phyloP scores from a whole-genome alignment of 768 basidiomycete species.

The Rhizopogon vesiculosus region DNA sequence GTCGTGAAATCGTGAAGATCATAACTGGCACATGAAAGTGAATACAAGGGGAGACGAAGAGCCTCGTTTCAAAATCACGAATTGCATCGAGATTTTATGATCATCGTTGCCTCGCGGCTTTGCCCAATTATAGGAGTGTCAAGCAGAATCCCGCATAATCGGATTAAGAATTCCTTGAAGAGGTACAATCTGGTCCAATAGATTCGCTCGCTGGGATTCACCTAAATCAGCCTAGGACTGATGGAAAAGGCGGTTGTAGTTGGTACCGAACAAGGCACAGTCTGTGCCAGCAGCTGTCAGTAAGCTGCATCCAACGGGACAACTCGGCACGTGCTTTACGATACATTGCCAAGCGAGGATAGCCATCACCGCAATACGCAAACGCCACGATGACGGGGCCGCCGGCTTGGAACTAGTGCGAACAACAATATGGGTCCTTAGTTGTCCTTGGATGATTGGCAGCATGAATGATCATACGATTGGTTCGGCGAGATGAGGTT shows the following conservation, averaged over 20 bases:
- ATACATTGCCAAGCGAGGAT: background rate
- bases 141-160: background rate
- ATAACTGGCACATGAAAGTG: constrained; percentile 3
- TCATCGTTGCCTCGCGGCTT: background rate
- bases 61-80: background rate
- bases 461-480: background rate
- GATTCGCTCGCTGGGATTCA: background rate
- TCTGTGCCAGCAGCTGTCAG: no score
- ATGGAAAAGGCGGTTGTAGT: background rate
- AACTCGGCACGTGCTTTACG: background rate
- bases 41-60: background rate
- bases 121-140: background rate
- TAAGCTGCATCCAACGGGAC: background rate
- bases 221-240: background rate
- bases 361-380: background rate
- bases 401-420: background rate
- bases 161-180: background rate
- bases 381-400: background rate
- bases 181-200: background rate
- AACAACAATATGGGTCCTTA: no score
- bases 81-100: background rate
- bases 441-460: background rate
- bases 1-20: constrained; percentile 8
- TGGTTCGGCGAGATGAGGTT: background rate
- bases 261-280: background rate